Evolutionary conservation across 768 basidiomycete species (phyloP).

Genomic region (Termitomyces eurrhizus): DNA sequence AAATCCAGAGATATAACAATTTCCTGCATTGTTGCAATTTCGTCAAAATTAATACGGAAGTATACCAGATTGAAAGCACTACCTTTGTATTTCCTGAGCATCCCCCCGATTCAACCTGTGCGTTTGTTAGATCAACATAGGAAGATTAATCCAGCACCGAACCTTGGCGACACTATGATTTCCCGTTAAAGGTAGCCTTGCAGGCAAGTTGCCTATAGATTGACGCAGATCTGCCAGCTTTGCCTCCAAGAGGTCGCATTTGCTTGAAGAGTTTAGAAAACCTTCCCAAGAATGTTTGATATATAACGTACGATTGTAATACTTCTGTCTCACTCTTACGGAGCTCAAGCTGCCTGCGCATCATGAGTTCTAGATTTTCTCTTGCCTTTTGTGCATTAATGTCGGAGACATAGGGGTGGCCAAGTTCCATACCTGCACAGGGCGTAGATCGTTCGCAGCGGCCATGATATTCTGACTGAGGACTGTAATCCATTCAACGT

Average conservation of each 20-base stretch:
- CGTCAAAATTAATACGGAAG: background rate
- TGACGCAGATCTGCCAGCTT: conserved; percentile 55
- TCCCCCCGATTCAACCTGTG: background rate
- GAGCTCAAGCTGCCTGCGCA: conserved; percentile 73
- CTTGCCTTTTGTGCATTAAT: conserved; percentile 50
- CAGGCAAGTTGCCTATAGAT: conserved; percentile 20
- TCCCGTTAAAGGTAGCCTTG: background rate
- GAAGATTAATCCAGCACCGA: background rate
- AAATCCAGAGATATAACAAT: background rate
- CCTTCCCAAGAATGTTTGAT: background rate
- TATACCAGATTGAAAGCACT: background rate
- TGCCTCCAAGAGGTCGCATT: conserved; percentile 67
- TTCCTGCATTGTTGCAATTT: background rate
- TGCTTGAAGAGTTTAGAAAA: conserved; percentile 33
- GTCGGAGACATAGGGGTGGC: background rate
- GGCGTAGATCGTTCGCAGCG: conserved; percentile 84
- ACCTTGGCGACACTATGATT: background rate
- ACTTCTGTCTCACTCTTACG: conserved; percentile 66
- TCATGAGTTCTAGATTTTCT: conserved; percentile 77
- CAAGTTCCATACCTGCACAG: conserved; percentile 60
- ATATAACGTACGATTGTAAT: conserved; percentile 58
- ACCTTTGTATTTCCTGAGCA: background rate
- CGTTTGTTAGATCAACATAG: background rate
- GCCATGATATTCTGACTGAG: conserved; percentile 87
- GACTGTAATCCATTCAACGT: conserved; percentile 77